Percentiles rank a stretch among this genome's conserved stretches.
Conservation (phyloP, 2,329 filamentous ascomycete genomes). For the Apiospora phragmitis region DNA sequence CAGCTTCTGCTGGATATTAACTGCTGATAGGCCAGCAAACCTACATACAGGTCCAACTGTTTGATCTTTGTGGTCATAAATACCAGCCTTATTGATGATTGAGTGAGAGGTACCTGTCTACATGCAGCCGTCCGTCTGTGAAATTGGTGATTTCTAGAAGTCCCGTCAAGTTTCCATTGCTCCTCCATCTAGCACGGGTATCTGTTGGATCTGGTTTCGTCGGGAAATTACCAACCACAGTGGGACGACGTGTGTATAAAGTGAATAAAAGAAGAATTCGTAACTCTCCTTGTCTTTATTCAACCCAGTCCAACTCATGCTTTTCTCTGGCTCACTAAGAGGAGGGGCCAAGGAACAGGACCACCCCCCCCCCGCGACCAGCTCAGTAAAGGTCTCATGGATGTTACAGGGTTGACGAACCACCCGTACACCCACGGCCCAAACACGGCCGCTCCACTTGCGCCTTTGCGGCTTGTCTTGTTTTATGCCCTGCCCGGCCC, state of each 20-base stretch:
- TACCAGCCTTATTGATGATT: not conserved
- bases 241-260: not conserved
- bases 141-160: not conserved
- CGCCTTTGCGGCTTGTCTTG: not conserved
- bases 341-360: slow-evolving; percentile 1
- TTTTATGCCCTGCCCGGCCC: not conserved
- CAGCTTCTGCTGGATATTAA: not conserved
- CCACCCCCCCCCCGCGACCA: slow-evolving; percentile 4
- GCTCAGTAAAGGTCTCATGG: slow-evolving; percentile 4
- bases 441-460: slow-evolving; percentile 4
- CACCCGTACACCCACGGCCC: slow-evolving; percentile 1
- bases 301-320: not conserved
- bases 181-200: slow-evolving; percentile 5
- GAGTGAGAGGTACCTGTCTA: not conserved
- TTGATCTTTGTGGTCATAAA: not conserved
- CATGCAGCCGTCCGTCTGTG: not conserved
- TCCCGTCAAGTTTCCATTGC: not conserved
- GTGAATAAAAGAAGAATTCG: not conserved
- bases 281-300: not conserved
- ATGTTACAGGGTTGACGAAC: not conserved
- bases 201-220: slow-evolving; percentile 7
- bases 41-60: not conserved
- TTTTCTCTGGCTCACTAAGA: not conserved
- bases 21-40: not conserved
- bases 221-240: slow-evolving; percentile 9